Base-by-base conservation (phyloP, 345 rosid species). In the Atalantia buxifolia region DNA sequence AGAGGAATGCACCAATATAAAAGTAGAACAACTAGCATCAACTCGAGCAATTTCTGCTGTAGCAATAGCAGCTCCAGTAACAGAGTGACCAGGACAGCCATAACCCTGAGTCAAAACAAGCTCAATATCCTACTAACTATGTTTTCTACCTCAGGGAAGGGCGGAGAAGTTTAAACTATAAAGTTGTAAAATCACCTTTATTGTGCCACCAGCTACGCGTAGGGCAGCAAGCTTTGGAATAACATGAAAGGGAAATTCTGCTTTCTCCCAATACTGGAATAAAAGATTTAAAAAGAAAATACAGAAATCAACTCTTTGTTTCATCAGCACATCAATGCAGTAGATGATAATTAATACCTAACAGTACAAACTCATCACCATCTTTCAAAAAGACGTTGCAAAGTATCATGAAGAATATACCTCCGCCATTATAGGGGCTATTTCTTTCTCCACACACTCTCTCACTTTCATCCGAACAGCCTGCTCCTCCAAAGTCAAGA, bases 231-330 rank as follows among this genome's bases (percentile, higher is more conserved):
- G 88, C 85, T 90, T 92, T 40, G 99, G 98, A 77, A 94, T 76
- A 64, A 90, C 76, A 63, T 96, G 92, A 86, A 90, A 96, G 25
- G 98, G 98, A 82, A 96, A 96, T 77, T 90, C 94, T 24, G 98
- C 99, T 84, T 92, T 96, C 94, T 96, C 98, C 98, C 99, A 94
- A 33, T 92, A 94, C 99, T 96, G 84, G 45, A 25, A 48, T 33
- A 65, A 67, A 76, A 61, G 10, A 45, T 53, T 16, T 38, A 40
- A 68, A 63, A 77, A 56, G 7, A 8, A 38, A 33, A 56, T 35
- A 72, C 10, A 40, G 25, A 71, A 4, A 73, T 78, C 40, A 62
- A 24, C 38, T 33, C 66, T 74, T 42, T 33, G 19, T 75, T 13
- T 78, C 12, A 35, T 71, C 9, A 64, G 76, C 56, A 31, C 19